Conservation (phyloP, 2,329 filamentous ascomycete genomes). For the Hymenotorrendiella dingleyae region DNA sequence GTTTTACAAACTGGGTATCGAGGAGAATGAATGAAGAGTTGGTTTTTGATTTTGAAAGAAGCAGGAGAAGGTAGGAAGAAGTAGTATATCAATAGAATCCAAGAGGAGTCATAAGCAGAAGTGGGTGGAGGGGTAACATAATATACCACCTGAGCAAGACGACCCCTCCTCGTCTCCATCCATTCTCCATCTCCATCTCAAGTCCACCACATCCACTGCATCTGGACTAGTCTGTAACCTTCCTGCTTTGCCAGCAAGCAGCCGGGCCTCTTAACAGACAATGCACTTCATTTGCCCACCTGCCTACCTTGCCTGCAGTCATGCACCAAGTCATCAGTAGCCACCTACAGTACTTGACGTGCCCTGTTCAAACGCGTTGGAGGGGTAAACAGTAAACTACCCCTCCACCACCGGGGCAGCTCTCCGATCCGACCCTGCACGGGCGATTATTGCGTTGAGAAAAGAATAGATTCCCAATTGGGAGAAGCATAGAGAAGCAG, state of each 20-base stretch:
- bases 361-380: too few species aligned
- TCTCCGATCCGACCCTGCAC: too few species aligned
- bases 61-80: slow-evolving; percentile 4
- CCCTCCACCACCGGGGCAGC: too few species aligned
- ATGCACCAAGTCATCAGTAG: slow-evolving; percentile 22
- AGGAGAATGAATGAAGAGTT: slow-evolving; percentile 7
- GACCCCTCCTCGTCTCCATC: background rate
- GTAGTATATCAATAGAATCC: slow-evolving; percentile 1
- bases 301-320: slow-evolving; percentile 12
- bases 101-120: background rate
- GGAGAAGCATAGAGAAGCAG: slow-evolving; percentile 3
- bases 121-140: slow-evolving; percentile 6
- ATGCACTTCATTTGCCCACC: slow-evolving; percentile 13
- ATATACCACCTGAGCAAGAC: slow-evolving; percentile 14
- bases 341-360: slow-evolving; percentile 13
- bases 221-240: slow-evolving; percentile 9
- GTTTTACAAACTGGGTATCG: slow-evolving; percentile 3
- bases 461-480: too few species aligned
- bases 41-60: too few species aligned
- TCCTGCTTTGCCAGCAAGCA: slow-evolving; percentile 13
- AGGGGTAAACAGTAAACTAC: too few species aligned
- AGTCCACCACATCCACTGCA: slow-evolving; percentile 8
- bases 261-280: slow-evolving; percentile 1
- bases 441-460: slow-evolving; percentile 5
- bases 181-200: slow-evolving; percentile 4